These are phyloP conservation scores for Kazachstania kunashirensis DNA, from an alignment of 805 yeast species.

Conservation along the genomic window DNA sequence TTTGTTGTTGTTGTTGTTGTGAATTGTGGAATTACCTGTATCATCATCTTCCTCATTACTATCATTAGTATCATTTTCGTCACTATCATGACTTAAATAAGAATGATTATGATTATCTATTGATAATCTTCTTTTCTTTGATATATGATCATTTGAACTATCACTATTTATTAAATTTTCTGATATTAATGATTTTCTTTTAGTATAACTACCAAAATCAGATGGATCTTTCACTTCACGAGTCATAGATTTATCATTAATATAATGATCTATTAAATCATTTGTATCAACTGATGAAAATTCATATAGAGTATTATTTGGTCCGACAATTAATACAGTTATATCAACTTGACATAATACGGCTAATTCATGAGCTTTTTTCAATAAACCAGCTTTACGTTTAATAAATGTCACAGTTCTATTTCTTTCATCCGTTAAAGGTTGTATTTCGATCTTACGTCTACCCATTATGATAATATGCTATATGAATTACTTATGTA, in stretches of 20 bases:
- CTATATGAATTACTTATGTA: too few relatives aligned
- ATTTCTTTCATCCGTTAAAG: constrained; percentile 83
- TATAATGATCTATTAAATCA: constrained; percentile 37
- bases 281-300: constrained; percentile 66
- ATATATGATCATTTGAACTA: neutral
- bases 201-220: constrained; percentile 53
- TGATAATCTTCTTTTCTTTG: constrained; percentile 3
- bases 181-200: constrained; percentile 29
- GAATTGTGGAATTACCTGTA: too few relatives aligned
- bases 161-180: constrained; percentile 1
- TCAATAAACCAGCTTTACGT: constrained; percentile 88
- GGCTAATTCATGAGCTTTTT: constrained; percentile 52
- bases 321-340: constrained; percentile 80
- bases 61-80: constrained; percentile 1
- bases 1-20: neutral
- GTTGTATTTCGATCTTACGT: constrained; percentile 89
- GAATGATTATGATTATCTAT: constrained; percentile 4
- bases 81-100: constrained; percentile 1
- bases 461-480: too few relatives aligned
- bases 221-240: constrained; percentile 59
- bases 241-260: constrained; percentile 20
- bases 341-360: constrained; percentile 88
- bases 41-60: neutral
- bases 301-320: constrained; percentile 75
- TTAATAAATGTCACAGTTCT: constrained; percentile 64